Evolutionary conservation across 192 early-diverging fungal genomes (phyloP).

Genomic region (Podila epicladia): DNA sequence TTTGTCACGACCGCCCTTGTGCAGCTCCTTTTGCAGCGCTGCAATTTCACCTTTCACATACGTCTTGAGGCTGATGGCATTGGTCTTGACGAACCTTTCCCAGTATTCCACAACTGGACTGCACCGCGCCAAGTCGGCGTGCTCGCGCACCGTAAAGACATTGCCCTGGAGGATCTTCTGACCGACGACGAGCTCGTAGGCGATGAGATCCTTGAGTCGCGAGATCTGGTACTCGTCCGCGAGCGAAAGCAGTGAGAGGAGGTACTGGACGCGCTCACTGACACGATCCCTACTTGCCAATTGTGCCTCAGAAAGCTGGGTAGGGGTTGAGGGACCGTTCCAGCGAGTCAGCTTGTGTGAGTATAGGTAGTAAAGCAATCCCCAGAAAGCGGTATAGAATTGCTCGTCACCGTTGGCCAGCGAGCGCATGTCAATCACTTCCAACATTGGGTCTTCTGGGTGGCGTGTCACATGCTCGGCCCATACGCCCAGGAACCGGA

Average conservation of each 20-base stretch:
- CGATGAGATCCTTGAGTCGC: slow-evolving; percentile 17
- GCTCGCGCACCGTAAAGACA: slow-evolving; percentile 6
- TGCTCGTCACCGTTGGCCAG: neutral
- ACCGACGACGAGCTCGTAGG: neutral
- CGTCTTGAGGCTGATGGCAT: neutral
- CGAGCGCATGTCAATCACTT: slow-evolving; percentile 12
- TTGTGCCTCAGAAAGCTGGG: neutral
- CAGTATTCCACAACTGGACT: slow-evolving; percentile 9
- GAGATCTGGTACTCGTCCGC: slow-evolving; percentile 3
- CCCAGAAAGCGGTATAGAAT: slow-evolving; percentile 13
- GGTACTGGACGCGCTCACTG: slow-evolving; percentile 7
- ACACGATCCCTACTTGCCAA: neutral
- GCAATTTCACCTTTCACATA: slow-evolving; percentile 5
- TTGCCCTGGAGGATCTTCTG: slow-evolving; percentile 11
- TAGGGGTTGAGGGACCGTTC: slow-evolving; percentile 3
- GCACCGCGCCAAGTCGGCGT: neutral
- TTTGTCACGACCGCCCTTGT: too few relatives aligned
- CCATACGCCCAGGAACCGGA: slow-evolving; percentile 15
- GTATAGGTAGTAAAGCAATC: slow-evolving; percentile 22
- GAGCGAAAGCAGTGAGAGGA: slow-evolving; percentile 2
- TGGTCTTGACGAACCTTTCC: slow-evolving; percentile 10
- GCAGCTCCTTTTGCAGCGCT: neutral
- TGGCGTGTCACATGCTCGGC: neutral
- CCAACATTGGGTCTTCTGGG: neutral
- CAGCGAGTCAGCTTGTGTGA: neutral